Evolutionary conservation across 306 rosid species (phyloP).

Genomic region (Rosa persica): DNA sequence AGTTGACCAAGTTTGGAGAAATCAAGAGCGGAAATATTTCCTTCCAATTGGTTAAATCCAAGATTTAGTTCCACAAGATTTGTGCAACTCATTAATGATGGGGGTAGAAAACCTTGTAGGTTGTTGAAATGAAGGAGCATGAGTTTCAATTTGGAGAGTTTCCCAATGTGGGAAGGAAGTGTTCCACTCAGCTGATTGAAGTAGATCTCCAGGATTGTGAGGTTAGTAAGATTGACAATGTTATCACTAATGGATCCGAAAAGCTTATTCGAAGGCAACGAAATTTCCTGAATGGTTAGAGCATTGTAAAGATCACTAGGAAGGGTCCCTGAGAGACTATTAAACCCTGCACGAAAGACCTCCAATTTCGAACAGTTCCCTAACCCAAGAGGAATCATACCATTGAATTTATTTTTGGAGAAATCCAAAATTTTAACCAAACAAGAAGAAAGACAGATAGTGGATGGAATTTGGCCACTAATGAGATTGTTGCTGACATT

Average conservation of each 20-base stretch:
- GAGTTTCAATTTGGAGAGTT: background rate
- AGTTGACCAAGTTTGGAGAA: background rate
- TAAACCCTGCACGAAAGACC: background rate
- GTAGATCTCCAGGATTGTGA: background rate
- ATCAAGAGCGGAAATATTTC: background rate
- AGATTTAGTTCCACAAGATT: background rate
- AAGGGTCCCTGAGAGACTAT: background rate
- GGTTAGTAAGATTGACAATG: background rate
- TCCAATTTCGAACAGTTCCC: background rate
- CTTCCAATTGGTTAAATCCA: background rate
- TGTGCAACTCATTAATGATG: background rate
- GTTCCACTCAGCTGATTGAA: background rate
- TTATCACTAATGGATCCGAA: background rate
- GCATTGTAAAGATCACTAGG: background rate
- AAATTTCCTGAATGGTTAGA: background rate
- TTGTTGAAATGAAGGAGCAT: background rate
- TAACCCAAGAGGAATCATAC: background rate
- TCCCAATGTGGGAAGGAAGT: background rate
- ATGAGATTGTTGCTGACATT: background rate
- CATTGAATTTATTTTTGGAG: background rate
- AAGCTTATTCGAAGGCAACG: background rate
- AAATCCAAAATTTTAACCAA: background rate
- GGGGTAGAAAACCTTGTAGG: background rate
- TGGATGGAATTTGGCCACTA: background rate
- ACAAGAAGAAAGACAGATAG: background rate